Base-by-base conservation (phyloP, 306 rosid species). In the Begonia peltatifolia region DNA sequence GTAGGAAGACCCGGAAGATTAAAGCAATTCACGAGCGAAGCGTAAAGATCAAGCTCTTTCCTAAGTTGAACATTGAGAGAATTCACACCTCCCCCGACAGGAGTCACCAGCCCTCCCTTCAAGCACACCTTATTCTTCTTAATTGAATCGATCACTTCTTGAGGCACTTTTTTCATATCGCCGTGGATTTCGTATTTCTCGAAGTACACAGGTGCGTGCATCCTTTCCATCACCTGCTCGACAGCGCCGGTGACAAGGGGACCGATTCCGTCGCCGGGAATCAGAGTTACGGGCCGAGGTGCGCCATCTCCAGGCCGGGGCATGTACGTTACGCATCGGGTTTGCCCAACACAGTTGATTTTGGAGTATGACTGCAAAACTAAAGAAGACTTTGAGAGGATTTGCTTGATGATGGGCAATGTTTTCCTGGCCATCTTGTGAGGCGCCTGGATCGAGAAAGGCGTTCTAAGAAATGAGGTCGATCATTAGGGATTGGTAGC, bases 1-100 rank as follows among this genome's bases (percentile, higher is more conserved):
- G 89, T 83, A 42, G 69, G 68, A 41, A 87, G 60, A 9, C 96
- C 94, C 5, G 82, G 89, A n/a, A 83, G 67, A 42, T 83, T 87
- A 51, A 80, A 73, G 60, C 96, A 87, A 59, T 83, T 69, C 5
- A 87, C 96, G 14, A 87, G 93, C n/a, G 96, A 87, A 2, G 96
- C 89, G 25, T 78, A 87, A n/a, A 87, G 88, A 69, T 87, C 96
- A 9, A 87, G 94, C 71, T 87, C 89, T 51, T 66, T 76, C 77
- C 96, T 72, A 15, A 83, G 68, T 69, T 80, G 93, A 67, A 87
- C 22, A 62, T 87, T 87, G 14, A 83, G 76, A 12, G 96, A 87
- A 74, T 71, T 83, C 18, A 87, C 81, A 2, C 96, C 96, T 2
- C 96, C 96, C 6, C 89, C 96, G 76, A 87, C 64, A 4, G 89